Conservation (phyloP, 2,329 filamentous ascomycete genomes). For the Trichoderma asperellum region DNA sequence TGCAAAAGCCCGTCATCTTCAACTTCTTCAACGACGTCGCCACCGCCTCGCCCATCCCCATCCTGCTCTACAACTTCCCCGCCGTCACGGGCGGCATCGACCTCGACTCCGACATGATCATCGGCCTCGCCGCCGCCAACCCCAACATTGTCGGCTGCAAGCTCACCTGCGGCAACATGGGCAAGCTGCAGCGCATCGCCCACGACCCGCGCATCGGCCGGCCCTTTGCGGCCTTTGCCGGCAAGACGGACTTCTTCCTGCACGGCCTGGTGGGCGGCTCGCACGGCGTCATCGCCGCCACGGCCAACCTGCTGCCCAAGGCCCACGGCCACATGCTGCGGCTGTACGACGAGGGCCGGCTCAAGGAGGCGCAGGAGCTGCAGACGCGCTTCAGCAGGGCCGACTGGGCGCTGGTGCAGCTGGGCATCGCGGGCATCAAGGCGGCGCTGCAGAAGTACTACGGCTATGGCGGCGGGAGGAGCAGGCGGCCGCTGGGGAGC, state of each 20-base stretch:
- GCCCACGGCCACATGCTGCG: conserved; percentile 43
- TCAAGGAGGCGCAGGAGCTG: conserved; percentile 43
- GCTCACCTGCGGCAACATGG: conserved; percentile 68
- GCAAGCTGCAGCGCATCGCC: conserved; percentile 59
- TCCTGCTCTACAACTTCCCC: conserved; percentile 70
- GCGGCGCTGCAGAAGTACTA: conserved; percentile 34
- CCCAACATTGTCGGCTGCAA: conserved; percentile 68
- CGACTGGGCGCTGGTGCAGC: conserved; percentile 39
- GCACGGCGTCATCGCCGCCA: conserved; percentile 47
- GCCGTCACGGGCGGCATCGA: conserved; percentile 64
- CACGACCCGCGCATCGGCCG: conserved; percentile 42
- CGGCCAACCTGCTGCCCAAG: conserved; percentile 47
- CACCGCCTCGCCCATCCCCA: conserved; percentile 60
- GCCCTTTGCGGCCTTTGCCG: conserved; percentile 43
- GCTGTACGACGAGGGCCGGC: conserved; percentile 41
- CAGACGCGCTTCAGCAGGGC: conserved; percentile 41
- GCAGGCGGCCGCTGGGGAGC: conserved; percentile 36
- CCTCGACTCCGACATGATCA: conserved; percentile 62
- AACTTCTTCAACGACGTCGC: conserved; percentile 64
- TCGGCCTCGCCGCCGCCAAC: conserved; percentile 52
- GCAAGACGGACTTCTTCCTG: conserved; percentile 49
- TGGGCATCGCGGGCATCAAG: conserved; percentile 39
- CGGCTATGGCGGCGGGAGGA: conserved; percentile 32
- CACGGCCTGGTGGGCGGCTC: conserved; percentile 46
- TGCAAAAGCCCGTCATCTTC: conserved; percentile 27